These are phyloP conservation scores for Pythium periplocum DNA, from an alignment of 352 stramenopile species.

Conservation along the genomic window DNA sequence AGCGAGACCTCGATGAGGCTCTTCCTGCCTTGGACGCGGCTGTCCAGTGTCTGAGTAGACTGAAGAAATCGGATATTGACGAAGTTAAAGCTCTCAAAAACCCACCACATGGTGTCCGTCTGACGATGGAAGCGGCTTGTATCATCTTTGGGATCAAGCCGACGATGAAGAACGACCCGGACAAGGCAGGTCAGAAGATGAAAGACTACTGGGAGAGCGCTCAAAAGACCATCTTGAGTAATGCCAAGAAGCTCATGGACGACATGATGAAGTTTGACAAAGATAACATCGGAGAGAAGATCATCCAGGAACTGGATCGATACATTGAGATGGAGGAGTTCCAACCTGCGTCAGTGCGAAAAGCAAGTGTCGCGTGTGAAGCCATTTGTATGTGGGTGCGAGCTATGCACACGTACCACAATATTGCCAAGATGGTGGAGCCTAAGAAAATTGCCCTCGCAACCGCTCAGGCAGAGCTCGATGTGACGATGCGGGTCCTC, in stretches of 20 bases:
- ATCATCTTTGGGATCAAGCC: conserved; percentile 95
- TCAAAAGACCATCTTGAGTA: conserved; percentile 81
- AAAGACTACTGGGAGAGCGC: conserved; percentile 89
- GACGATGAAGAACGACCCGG: conserved; percentile 79
- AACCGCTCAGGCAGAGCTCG: conserved; percentile 75
- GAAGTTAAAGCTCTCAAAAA: conserved; percentile 90
- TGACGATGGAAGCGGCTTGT: conserved; percentile 91
- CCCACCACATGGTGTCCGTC: conserved; percentile 71
- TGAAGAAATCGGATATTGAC: conserved; percentile 94
- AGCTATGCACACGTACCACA: conserved; percentile 92
- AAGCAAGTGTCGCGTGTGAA: conserved; percentile 88
- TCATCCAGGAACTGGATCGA: conserved; percentile 82
- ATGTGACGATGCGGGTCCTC: conserved; percentile 84
- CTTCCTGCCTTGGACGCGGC: conserved; percentile 89
- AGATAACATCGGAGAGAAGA: conserved; percentile 85
- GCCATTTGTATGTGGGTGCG: conserved; percentile 94
- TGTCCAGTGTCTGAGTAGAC: conserved; percentile 86
- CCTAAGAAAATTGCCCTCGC: conserved; percentile 88
- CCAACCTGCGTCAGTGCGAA: conserved; percentile 82
- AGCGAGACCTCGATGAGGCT: conserved; percentile 91
- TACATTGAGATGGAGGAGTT: conserved; percentile 92
- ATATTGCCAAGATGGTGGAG: conserved; percentile 89
- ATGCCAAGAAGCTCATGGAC: conserved; percentile 88
- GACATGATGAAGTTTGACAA: conserved; percentile 90
- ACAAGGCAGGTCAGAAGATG: conserved; percentile 88